Evolutionary conservation across 805 yeast genomes (phyloP).

Genomic region (Candida broadrunensis): DNA sequence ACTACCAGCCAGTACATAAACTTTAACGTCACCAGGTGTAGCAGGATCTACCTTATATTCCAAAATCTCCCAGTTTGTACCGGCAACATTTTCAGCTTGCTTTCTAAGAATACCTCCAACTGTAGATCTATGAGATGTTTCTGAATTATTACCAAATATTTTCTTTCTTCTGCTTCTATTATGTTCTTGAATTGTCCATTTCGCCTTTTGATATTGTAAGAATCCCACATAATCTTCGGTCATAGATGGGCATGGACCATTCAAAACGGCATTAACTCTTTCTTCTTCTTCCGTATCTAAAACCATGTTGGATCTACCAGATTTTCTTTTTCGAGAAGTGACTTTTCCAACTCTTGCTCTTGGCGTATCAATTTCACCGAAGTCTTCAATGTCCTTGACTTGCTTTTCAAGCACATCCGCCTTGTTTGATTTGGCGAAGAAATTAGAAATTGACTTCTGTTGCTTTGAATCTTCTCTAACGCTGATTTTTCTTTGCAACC

Average conservation of each 20-base stretch:
- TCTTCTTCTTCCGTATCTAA: slow-evolving; percentile 46
- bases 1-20: slow-evolving; percentile 63
- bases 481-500: slow-evolving; percentile 71
- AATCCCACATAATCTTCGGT: slow-evolving; percentile 64
- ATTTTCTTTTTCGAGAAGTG: slow-evolving; percentile 44
- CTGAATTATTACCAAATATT: slow-evolving; percentile 69
- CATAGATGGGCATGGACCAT: slow-evolving; percentile 63
- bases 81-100: slow-evolving; percentile 77
- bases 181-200: slow-evolving; percentile 79
- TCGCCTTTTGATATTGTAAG: slow-evolving; percentile 74
- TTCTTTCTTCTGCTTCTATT: slow-evolving; percentile 69
- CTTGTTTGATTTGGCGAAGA: slow-evolving; percentile 48
- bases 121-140: slow-evolving; percentile 50
- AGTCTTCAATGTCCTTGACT: slow-evolving; percentile 72
- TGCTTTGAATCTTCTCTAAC: slow-evolving; percentile 63
- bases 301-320: slow-evolving; percentile 14
- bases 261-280: slow-evolving; percentile 43
- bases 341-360: slow-evolving; percentile 43
- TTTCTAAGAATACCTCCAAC: slow-evolving; percentile 69
- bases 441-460: slow-evolving; percentile 62
- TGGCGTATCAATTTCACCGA: slow-evolving; percentile 39
- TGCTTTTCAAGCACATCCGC: slow-evolving; percentile 35
- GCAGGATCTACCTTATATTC: slow-evolving; percentile 57
- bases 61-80: slow-evolving; percentile 81
- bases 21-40: slow-evolving; percentile 75